phyloP scores from a whole-genome alignment of 306 rosid species.

The Corylus americana region DNA sequence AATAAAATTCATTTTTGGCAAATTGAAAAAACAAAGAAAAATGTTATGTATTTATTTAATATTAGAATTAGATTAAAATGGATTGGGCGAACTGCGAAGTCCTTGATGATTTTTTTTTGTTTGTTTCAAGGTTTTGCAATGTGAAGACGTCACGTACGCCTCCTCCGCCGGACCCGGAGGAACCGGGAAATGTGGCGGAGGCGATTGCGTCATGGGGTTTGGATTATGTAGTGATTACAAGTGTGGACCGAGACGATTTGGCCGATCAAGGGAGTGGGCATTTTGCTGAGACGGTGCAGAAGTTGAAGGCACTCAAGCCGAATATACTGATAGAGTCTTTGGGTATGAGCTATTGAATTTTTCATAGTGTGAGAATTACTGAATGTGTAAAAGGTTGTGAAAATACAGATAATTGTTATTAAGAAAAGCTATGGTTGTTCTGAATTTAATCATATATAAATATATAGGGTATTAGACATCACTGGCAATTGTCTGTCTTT shows the following conservation, averaged over 20 bases:
- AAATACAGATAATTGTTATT: conserved; percentile 12
- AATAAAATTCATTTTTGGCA: too few species aligned
- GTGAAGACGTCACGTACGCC: conserved; percentile 97
- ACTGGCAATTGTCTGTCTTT: not conserved
- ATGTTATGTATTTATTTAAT: not conserved
- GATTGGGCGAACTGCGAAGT: not conserved
- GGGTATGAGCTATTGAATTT: conserved; percentile 44
- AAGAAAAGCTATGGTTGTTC: conserved; percentile 18
- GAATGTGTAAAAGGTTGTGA: conserved; percentile 9
- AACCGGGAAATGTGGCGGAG: conserved; percentile 97
- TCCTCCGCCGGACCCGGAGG: conserved; percentile 92
- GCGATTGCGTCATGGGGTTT: conserved; percentile 99
- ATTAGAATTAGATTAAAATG: not conserved
- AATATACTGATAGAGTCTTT: conserved; percentile 89
- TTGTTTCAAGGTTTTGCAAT: conserved; percentile 77
- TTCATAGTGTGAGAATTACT: conserved; percentile 10
- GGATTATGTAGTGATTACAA: conserved; percentile 97
- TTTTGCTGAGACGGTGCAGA: conserved; percentile 92
- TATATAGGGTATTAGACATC: conserved; percentile 6
- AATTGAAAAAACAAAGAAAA: not conserved
- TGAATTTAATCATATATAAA: conserved; percentile 7
- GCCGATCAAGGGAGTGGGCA: conserved; percentile 97
- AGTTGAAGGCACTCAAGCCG: conserved; percentile 85
- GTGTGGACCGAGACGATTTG: conserved; percentile 97
- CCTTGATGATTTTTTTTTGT: not conserved